Evolutionary conservation across 495 filamentous ascomycete species (phyloP), one percentile per base, ranked within the genome.

Genomic region (Lasiosphaeria hispida): DNA sequence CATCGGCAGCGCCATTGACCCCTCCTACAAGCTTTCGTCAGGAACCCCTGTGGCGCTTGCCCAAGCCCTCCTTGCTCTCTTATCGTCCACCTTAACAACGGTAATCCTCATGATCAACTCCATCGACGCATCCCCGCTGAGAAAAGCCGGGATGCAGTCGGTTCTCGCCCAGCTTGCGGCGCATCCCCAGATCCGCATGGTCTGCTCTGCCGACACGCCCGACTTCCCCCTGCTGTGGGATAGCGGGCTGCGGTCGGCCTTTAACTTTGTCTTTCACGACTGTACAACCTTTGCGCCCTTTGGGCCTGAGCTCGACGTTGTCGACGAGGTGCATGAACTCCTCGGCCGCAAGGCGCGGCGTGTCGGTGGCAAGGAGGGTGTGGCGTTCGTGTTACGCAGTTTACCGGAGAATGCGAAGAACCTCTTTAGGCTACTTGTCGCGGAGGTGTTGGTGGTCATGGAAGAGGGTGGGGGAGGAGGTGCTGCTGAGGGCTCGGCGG

Each of bases 141-240:
- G 94, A 37, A 83, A 85, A 44, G 75, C 82, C 6, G 76, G 78
- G 9, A 80, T 83, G 34, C 94, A 96, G 62, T 74, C 85, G 5
- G 76, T 92, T 14, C 82, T 97, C 42, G 82, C 90, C 11, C 85
- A 86, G 44, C 80, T 97, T 5, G 86, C 88, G 37, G 77, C 90
- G 7, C 87, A 89, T 51, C 85, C 88, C 1, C 80, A 80, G 40
- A 83, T 97, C 57, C 81, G 80, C 52, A 80, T 97, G 7, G 74
- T 95, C 14, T 87, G 87, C 61, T 94, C 91, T 0, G 85, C 87
- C 48, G 91, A 97, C 73, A 91, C 90, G 3, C 91, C 92, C 34
- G 87, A 87, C 55, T 95, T 96, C 65, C 78, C 88, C 3, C 75
- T 96, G 0, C 84, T 97, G 59, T 98, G 95, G 95, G 91, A 96